These are phyloP conservation scores for Akanthomyces dipterigenus DNA, from an alignment of 2,329 filamentous ascomycete species.

Conservation along the genomic window DNA sequence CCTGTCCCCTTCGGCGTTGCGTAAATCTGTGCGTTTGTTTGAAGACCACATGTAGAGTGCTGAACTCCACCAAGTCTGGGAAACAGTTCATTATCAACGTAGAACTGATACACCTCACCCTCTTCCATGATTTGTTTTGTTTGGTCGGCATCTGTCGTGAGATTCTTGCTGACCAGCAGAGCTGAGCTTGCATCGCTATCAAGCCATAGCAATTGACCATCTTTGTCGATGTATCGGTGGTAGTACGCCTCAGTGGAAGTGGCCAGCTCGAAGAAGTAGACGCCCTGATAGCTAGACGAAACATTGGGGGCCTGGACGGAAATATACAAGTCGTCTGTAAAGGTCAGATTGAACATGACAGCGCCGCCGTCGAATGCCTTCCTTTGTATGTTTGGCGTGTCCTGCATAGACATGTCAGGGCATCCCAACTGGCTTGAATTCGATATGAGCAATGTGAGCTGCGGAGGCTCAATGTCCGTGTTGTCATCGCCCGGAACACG, in stretches of 20 bases:
- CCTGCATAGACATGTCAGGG: constrained; percentile 18
- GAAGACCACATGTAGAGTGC: constrained; percentile 77
- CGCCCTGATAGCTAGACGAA: constrained; percentile 51
- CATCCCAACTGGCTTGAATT: constrained; percentile 31
- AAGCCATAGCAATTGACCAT: constrained; percentile 57
- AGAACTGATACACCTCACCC: constrained; percentile 66
- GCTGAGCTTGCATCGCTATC: constrained; percentile 78
- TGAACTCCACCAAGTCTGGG: constrained; percentile 60
- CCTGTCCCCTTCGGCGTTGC: constrained; percentile 44
- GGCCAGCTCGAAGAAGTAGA: constrained; percentile 76
- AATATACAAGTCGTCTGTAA: constrained; percentile 65
- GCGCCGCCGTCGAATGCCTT: constrained; percentile 61
- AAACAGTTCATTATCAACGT: constrained; percentile 58
- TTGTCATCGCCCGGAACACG: constrained; percentile 22
- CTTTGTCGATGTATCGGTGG: constrained; percentile 50
- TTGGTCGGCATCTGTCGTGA: constrained; percentile 51
- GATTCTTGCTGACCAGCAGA: constrained; percentile 69
- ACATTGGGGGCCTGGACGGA: constrained; percentile 65
- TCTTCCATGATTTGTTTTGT: constrained; percentile 48
- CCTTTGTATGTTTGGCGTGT: constrained; percentile 19
- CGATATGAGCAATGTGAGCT: constrained; percentile 74
- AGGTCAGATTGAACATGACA: constrained; percentile 54
- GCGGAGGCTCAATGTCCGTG: constrained; percentile 45
- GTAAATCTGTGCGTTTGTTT: constrained; percentile 56
- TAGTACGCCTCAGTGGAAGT: constrained; percentile 75